These are phyloP conservation scores for Leishmania tarentolae DNA, from an alignment of 208 protist genomes.

Conservation along the genomic window DNA sequence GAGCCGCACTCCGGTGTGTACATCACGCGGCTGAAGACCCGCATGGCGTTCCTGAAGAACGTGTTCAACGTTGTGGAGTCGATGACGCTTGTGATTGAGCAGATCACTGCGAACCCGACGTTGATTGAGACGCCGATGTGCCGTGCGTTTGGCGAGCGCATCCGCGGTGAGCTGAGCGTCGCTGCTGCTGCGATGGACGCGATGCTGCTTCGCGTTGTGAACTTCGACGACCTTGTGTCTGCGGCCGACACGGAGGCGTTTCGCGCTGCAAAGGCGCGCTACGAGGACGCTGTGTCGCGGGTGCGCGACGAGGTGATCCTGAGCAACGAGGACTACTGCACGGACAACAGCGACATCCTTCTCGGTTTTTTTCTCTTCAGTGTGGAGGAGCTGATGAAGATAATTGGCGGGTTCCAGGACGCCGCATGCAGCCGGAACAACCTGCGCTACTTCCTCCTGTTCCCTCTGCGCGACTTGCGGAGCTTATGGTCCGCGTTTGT, in stretches of 20 bases:
- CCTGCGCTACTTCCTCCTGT: constrained; percentile 52
- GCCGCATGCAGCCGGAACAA: constrained; percentile 42
- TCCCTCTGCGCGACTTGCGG: constrained; percentile 61
- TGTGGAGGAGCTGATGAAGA: constrained; percentile 76
- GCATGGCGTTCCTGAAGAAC: constrained; percentile 59
- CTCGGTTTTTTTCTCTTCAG: constrained; percentile 87
- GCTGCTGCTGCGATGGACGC: constrained; percentile 78
- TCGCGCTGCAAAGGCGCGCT: constrained; percentile 42
- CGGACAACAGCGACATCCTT: constrained; percentile 79
- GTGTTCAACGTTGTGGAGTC: constrained; percentile 69
- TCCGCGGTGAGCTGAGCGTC: constrained; percentile 53
- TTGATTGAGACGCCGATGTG: constrained; percentile 76
- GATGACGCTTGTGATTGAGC: constrained; percentile 78
- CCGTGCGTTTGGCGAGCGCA: constrained; percentile 56
- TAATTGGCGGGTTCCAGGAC: constrained; percentile 63
- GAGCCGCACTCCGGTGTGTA: constrained; percentile 80
- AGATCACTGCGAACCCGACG: constrained; percentile 58
- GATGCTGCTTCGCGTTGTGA: constrained; percentile 71
- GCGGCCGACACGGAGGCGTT: constrained; percentile 66
- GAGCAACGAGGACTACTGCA: constrained; percentile 82
- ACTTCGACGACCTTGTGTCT: constrained; percentile 57
- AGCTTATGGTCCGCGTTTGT: constrained; percentile 49
- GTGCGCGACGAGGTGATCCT: constrained; percentile 81
- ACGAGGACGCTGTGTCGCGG: constrained; percentile 70
- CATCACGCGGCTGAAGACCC: constrained; percentile 56